These are phyloP conservation scores for Phialophora expanda DNA, from an alignment of 2,329 filamentous ascomycete genomes.

Conservation along the genomic window DNA sequence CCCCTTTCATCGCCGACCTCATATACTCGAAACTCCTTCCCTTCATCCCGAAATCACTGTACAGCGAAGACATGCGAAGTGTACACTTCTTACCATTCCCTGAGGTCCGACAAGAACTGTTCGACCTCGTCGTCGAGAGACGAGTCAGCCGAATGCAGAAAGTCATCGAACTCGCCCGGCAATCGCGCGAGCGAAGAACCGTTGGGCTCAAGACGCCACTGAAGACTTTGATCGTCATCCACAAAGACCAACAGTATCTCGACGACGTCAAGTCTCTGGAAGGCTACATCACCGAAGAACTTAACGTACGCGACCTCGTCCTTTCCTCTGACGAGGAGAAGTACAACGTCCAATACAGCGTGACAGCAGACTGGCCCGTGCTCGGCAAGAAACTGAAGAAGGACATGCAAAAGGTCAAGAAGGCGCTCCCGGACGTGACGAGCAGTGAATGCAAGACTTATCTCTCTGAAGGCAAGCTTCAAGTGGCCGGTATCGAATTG, in stretches of 20 bases:
- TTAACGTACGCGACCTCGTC: slow-evolving; percentile 85
- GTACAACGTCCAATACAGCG: slow-evolving; percentile 91
- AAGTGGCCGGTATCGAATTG: slow-evolving; percentile 84
- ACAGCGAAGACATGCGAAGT: slow-evolving; percentile 75
- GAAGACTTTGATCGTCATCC: slow-evolving; percentile 86
- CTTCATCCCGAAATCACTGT: slow-evolving; percentile 75
- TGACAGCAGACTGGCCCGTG: slow-evolving; percentile 88
- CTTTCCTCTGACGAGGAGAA: slow-evolving; percentile 84
- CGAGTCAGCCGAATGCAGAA: slow-evolving; percentile 90
- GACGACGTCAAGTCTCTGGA: slow-evolving; percentile 85
- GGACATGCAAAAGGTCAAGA: slow-evolving; percentile 88
- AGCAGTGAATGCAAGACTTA: slow-evolving; percentile 83
- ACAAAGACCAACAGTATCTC: slow-evolving; percentile 80
- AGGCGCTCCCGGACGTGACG: slow-evolving; percentile 77
- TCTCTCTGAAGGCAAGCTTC: slow-evolving; percentile 72
- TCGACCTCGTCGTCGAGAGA: slow-evolving; percentile 83
- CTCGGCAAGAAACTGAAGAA: slow-evolving; percentile 98
- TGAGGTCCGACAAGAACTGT: slow-evolving; percentile 83
- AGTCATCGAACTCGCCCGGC: slow-evolving; percentile 87
- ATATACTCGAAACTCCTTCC: slow-evolving; percentile 86
- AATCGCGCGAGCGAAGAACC: slow-evolving; percentile 81
- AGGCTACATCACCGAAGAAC: slow-evolving; percentile 86
- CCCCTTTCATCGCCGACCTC: slow-evolving; percentile 91
- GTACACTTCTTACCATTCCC: slow-evolving; percentile 94
- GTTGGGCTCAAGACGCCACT: slow-evolving; percentile 90